Conservation (phyloP, 805 yeast species). For the Monosporozyma solicola region DNA sequence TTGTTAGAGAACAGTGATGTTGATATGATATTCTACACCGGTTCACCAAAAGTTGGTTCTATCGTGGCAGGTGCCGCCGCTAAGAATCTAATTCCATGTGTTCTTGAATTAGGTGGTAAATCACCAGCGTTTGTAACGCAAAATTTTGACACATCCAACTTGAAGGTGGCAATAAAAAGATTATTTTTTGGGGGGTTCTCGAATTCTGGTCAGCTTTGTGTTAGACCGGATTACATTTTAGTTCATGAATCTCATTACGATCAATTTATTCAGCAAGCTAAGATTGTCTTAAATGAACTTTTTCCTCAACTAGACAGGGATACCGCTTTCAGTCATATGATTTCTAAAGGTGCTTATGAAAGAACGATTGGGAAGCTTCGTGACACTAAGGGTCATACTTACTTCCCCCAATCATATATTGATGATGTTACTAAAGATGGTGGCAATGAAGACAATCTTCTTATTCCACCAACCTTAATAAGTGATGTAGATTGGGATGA, state of each 20-base stretch:
- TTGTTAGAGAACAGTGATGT: conserved; percentile 50
- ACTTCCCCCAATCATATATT: conserved; percentile 1
- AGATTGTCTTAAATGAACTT: conserved; percentile 35
- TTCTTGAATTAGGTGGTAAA: conserved; percentile 88
- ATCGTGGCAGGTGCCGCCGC: conserved; percentile 76
- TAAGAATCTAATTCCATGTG: conserved; percentile 68
- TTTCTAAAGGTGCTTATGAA: conserved; percentile 45
- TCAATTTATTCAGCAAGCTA: conserved; percentile 37
- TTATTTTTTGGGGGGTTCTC: conserved; percentile 68
- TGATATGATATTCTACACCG: conserved; percentile 84
- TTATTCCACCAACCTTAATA: conserved; percentile 68
- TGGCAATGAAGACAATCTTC: conserved; percentile 30
- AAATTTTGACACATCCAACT: conserved; percentile 35
- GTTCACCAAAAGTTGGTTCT: conserved; percentile 66
- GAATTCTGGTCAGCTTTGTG: conserved; percentile 87
- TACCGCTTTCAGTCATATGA: conserved; percentile 51
- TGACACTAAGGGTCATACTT: conserved; percentile 39
- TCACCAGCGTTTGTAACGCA: conserved; percentile 70
- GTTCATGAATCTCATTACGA: conserved; percentile 53
- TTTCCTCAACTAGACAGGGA: conserved; percentile 34
- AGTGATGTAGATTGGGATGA: conserved; percentile 57
- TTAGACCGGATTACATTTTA: conserved; percentile 75
- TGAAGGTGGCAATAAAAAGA: conserved; percentile 46
- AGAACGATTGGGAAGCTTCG: conserved; percentile 38
- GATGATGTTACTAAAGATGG: conserved; percentile 21